These are phyloP conservation scores for Uronychia setigera DNA, from an alignment of 73 alveolate species.

Conservation along the genomic window DNA sequence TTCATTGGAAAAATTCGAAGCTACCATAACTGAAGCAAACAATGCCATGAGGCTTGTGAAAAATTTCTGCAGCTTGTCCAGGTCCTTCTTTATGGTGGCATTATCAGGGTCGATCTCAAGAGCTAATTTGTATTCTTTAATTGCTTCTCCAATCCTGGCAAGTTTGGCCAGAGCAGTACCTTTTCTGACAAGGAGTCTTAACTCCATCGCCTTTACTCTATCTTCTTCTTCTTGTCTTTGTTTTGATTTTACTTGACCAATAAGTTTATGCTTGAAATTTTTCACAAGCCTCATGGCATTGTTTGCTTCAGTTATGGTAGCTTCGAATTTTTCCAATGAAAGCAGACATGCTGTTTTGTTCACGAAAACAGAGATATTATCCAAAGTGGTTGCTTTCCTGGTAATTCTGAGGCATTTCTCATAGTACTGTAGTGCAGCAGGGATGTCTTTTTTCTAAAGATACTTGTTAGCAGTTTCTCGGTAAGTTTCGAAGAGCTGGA, in stretches of 20 bases:
- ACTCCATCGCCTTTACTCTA: constrained; percentile 75
- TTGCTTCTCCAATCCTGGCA: constrained; percentile 77
- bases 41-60: constrained; percentile 70
- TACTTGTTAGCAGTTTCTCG: constrained; percentile 75
- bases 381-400: constrained; percentile 52
- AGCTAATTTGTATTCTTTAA: constrained; percentile 76
- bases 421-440: constrained; percentile 79
- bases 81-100: constrained; percentile 74
- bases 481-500: constrained; percentile 68
- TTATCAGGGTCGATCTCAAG: constrained; percentile 80
- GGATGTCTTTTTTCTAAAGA: constrained; percentile 62
- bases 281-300: constrained; percentile 70
- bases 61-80: constrained; percentile 63
- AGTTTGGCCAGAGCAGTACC: constrained; percentile 80
- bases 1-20: constrained; percentile 38
- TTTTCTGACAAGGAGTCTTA: constrained; percentile 71
- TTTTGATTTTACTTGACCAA: constrained; percentile 21
- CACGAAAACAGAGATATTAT: constrained; percentile 63
- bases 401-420: constrained; percentile 67
- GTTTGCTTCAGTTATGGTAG: constrained; percentile 49
- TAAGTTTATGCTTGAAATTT: constrained; percentile 69
- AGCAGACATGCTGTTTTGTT: constrained; percentile 68
- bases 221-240: constrained; percentile 73
- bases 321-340: constrained; percentile 38
- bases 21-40: constrained; percentile 49